Base-by-base conservation (phyloP, 306 rosid species). In the Gillenia trifoliata region DNA sequence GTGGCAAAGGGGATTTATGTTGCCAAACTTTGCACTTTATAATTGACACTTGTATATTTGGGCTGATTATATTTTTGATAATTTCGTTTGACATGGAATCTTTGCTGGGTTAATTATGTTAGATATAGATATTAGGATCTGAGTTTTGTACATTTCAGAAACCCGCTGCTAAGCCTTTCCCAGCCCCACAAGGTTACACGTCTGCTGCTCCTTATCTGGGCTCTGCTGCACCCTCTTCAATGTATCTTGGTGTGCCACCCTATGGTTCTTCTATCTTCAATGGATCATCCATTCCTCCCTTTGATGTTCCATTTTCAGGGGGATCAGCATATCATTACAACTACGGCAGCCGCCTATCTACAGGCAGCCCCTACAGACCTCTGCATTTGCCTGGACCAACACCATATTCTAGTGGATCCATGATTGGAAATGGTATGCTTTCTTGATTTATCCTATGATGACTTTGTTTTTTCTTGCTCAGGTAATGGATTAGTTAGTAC, bases 281-380 rank as follows among this genome's bases (percentile, higher is more conserved):
- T 65, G 95, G 98, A 33, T 87, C 99, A 34, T 80, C 99, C 28
- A 84, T 90, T 68, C 97, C 97, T 78, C 92, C 99, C 5, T 95
- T 87, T 76, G 99, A 95, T 60, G 89, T 92, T 75, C 98, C 98
- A 25, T 95, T 85, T 85, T 83, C 93, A 30, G 97, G 96, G 80
- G 98, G 97, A 66, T 90, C 99, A 34, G 97, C 98, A 30, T 92
- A 95, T 72, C 99, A 89, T 78, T 95, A 95, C 89, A 95, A 90
- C 77, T 92, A 92, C 33, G 87, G 92, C 40, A 85, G 81, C 73
- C 97, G 91, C 49, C 81, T 90, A 56, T 89, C 98, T 75, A 87
- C 90, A 25, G 97, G 96, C 66, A 92, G 96, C 82, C 98, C 98
- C 40, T 95, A 89, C 75, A 85, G 99, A 68, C 92, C 98, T 69